A percentile compares a stretch with the other conserved stretches of the same genome.
phyloP scores from a whole-genome alignment of 306 rosid species.

The Prinsepia uniflora region DNA sequence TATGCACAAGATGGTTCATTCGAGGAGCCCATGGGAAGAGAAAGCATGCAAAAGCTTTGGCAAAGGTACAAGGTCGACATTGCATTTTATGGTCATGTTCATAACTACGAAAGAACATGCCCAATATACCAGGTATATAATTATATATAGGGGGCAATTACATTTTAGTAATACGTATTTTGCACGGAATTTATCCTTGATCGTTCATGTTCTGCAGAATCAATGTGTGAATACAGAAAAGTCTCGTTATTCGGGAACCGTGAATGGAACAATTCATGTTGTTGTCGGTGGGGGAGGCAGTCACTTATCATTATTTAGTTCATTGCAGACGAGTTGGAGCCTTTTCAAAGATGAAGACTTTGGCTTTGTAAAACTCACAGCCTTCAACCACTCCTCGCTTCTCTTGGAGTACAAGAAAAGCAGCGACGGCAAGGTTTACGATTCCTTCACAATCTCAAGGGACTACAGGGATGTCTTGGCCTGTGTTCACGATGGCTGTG shows the following conservation, averaged over 20 bases:
- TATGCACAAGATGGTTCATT: conserved; percentile 50
- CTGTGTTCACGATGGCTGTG: conserved; percentile 37
- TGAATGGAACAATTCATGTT: too few species aligned
- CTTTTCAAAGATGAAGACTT: conserved; percentile 56
- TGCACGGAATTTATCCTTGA: not conserved
- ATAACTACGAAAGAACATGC: conserved; percentile 85
- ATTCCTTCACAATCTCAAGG: conserved; percentile 62
- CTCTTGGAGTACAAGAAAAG: conserved; percentile 67
- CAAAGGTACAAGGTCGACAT: conserved; percentile 84
- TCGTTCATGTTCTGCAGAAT: conserved; percentile 40
- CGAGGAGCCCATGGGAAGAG: conserved; percentile 91
- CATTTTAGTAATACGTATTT: not conserved
- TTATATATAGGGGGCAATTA: not conserved
- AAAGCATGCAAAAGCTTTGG: conserved; percentile 81
- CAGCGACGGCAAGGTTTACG: conserved; percentile 58
- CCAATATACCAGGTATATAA: conserved; percentile 70
- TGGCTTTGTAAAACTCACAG: conserved; percentile 62
- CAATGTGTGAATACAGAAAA: conserved; percentile 58
- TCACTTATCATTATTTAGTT: conserved; percentile 25
- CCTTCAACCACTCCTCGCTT: conserved; percentile 59
- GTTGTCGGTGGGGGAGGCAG: too few species aligned
- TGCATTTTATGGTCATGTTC: conserved; percentile 81
- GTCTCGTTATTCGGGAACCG: conserved; percentile 44
- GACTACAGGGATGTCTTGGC: conserved; percentile 67
- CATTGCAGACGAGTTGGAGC: conserved; percentile 52